Evolutionary conservation across 202 grass and related monocot genomes (phyloP).

Genomic region (Bolboschoenoplectus hybrid): DNA sequence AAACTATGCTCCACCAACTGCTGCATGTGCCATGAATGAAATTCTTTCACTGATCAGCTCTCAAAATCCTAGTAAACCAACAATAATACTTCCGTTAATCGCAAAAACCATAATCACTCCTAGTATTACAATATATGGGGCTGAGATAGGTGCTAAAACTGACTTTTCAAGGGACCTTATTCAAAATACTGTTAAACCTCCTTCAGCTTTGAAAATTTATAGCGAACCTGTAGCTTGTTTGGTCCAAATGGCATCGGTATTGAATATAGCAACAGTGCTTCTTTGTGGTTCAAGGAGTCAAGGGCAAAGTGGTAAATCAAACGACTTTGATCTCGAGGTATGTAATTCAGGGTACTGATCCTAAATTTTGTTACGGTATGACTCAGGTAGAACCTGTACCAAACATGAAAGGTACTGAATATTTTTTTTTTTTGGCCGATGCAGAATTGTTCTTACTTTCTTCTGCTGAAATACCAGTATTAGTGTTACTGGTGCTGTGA

Average conservation of each 20-base stretch:
- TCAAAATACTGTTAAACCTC: slow-evolving; percentile 50
- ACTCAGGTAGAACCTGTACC: slow-evolving; percentile 6
- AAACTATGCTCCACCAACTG: slow-evolving; percentile 75
- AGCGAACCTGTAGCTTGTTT: slow-evolving; percentile 75
- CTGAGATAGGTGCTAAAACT: slow-evolving; percentile 64
- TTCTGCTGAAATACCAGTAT: not conserved
- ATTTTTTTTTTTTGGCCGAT: not conserved
- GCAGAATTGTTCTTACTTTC: not conserved
- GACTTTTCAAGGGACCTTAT: slow-evolving; percentile 55
- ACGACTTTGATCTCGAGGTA: slow-evolving; percentile 68
- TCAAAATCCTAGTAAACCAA: slow-evolving; percentile 41
- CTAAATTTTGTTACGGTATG: not conserved
- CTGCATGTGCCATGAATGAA: slow-evolving; percentile 78
- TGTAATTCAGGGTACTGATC: slow-evolving; percentile 11
- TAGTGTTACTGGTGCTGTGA: not conserved
- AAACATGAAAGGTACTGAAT: not conserved
- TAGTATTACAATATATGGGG: slow-evolving; percentile 47
- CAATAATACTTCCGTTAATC: slow-evolving; percentile 69
- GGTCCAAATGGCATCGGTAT: slow-evolving; percentile 67
- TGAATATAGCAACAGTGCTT: slow-evolving; percentile 69
- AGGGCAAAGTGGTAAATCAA: slow-evolving; percentile 50
- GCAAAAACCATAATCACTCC: slow-evolving; percentile 44
- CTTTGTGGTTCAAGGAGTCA: slow-evolving; percentile 53
- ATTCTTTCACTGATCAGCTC: slow-evolving; percentile 64
- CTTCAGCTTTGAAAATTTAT: slow-evolving; percentile 65